Evolutionary conservation across 768 basidiomycete species (phyloP).

Genomic region (Tricholoma flavovirens): DNA sequence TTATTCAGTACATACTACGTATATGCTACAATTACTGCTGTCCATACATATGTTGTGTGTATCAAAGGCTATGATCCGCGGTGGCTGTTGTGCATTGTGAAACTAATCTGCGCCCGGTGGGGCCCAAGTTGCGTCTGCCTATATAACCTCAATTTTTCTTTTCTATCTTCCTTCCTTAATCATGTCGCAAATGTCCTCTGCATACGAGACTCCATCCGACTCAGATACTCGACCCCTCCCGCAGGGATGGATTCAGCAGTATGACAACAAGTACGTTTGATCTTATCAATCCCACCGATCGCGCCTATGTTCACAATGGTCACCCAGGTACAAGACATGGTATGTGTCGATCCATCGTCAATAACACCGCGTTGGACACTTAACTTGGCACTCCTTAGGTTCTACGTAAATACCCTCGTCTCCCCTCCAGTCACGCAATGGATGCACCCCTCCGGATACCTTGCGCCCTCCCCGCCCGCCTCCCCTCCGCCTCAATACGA

Average conservation of each 20-base stretch:
- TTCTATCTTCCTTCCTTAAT: conserved; percentile 11
- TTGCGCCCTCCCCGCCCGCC: too few relatives aligned
- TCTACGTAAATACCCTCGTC: not conserved
- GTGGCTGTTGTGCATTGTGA: not conserved
- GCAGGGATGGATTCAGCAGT: conserved; percentile 64
- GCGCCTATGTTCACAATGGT: conserved; percentile 3
- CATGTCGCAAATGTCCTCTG: conserved; percentile 42
- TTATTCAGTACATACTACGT: not conserved
- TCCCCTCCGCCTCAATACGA: not conserved
- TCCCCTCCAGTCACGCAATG: not conserved
- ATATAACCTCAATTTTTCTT: not conserved
- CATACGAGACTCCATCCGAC: conserved; percentile 27
- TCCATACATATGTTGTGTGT: too few relatives aligned
- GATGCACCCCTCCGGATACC: not conserved
- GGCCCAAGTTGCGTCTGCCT: conserved; percentile 4
- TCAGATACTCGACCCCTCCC: conserved; percentile 61
- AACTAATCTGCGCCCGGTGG: not conserved
- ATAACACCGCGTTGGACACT: not conserved
- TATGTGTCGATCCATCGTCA: conserved; percentile 23
- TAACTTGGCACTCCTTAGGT: not conserved
- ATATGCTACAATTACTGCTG: too few relatives aligned
- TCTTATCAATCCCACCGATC: conserved; percentile 20
- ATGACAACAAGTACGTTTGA: conserved; percentile 54
- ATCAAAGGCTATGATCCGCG: too few relatives aligned
- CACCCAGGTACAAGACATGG: conserved; percentile 58